A percentile compares a stretch with the other conserved stretches of the same genome.
phyloP scores from a whole-genome alignment of 176 grass and related monocot species.

The Carex cristatella region DNA sequence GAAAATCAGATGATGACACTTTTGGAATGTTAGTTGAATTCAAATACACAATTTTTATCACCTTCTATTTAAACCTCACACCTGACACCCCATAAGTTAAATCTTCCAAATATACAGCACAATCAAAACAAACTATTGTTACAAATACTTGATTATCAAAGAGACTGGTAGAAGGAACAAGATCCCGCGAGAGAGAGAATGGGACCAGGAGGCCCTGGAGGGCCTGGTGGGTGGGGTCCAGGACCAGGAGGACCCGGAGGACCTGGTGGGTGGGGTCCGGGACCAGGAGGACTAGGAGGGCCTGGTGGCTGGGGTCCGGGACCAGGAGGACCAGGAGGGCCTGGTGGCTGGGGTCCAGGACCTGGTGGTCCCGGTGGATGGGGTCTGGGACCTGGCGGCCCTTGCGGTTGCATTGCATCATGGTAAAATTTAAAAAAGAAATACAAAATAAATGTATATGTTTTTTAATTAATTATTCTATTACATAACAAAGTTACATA shows the following conservation, averaged over 20 bases:
- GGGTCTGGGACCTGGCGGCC: not conserved
- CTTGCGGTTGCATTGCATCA: not conserved
- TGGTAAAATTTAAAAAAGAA: not conserved
- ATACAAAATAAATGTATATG: not conserved
- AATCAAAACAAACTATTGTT: not conserved
- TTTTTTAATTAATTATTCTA: not conserved
- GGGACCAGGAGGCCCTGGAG: not conserved
- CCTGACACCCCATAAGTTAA: not conserved
- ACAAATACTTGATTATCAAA: not conserved
- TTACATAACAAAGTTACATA: not conserved
- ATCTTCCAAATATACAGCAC: not conserved
- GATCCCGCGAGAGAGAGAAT: not conserved
- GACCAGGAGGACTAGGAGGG: not conserved
- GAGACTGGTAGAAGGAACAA: not conserved
- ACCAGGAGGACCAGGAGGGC: not conserved
- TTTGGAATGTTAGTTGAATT: conserved; percentile 9
- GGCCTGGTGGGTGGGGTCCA: not conserved
- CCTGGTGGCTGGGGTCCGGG: not conserved
- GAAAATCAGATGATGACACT: conserved; percentile 1
- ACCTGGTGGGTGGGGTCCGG: not conserved
- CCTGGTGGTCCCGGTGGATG: not conserved
- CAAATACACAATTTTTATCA: not conserved
- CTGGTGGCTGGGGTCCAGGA: not conserved
- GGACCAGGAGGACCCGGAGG: not conserved
- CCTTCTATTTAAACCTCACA: not conserved